These are phyloP conservation scores for Ustilago esculenta DNA, from an alignment of 1,284 basidiomycete species.

Conservation along the genomic window DNA sequence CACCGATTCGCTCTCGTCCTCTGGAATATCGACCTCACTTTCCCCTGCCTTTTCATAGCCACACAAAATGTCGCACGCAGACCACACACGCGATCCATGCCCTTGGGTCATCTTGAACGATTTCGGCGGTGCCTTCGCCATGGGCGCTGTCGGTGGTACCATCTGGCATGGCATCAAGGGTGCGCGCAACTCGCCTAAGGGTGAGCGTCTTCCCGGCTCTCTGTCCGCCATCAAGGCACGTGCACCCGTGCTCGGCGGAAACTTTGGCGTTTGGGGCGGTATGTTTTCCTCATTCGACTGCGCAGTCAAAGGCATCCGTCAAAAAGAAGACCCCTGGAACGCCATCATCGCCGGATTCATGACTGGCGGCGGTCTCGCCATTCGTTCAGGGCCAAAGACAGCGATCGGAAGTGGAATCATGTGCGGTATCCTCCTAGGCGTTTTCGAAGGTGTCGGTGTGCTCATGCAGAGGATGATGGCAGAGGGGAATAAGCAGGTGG, in stretches of 20 bases:
- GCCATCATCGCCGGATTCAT: conserved; percentile 97
- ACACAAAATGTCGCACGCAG: conserved; percentile 42
- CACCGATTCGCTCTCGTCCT: too few relatives aligned
- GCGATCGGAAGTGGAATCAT: conserved; percentile 90
- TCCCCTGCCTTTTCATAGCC: not conserved
- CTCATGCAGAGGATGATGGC: conserved; percentile 83
- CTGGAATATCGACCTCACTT: not conserved
- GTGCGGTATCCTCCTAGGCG: conserved; percentile 94
- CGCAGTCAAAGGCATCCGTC: conserved; percentile 90
- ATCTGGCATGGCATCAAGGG: conserved; percentile 99
- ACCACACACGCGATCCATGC: conserved; percentile 69
- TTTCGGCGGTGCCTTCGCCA: conserved; percentile 89
- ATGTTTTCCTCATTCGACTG: conserved; percentile 89
- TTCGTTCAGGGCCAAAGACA: conserved; percentile 89
- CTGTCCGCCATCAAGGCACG: conserved; percentile 97
- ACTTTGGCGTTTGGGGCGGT: conserved; percentile 94
- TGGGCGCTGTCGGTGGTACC: conserved; percentile 93
- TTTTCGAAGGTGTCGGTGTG: conserved; percentile 86
- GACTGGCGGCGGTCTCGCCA: conserved; percentile 94
- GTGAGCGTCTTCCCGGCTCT: conserved; percentile 91
- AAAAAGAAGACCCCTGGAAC: conserved; percentile 99
- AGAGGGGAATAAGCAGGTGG: conserved; percentile 73
- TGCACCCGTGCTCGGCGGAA: conserved; percentile 95
- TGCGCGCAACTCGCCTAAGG: conserved; percentile 92
- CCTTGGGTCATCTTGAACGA: conserved; percentile 99